phyloP scores from a whole-genome alignment of 2,329 filamentous ascomycete genomes.

The Neofusicoccum kwambonambiense region DNA sequence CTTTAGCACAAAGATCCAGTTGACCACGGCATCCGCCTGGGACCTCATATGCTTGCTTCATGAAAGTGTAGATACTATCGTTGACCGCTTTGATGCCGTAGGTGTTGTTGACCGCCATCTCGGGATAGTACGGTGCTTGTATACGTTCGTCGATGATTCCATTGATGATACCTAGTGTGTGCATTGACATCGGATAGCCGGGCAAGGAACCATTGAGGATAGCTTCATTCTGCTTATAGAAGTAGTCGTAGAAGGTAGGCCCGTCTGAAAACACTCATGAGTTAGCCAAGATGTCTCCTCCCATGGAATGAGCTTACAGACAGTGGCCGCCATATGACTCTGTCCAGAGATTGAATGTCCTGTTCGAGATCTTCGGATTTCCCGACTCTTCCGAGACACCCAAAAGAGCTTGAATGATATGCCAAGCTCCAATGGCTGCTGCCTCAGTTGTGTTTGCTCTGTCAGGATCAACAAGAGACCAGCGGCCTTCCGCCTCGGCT shows the following conservation, averaged over 20 bases:
- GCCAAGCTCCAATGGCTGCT: slow-evolving; percentile 37
- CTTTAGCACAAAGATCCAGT: slow-evolving; percentile 48
- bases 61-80: slow-evolving; percentile 45
- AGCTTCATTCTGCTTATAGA: slow-evolving; percentile 55
- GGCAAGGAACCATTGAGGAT: slow-evolving; percentile 49
- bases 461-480: background rate
- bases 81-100: slow-evolving; percentile 53
- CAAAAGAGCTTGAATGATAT: slow-evolving; percentile 36
- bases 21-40: slow-evolving; percentile 53
- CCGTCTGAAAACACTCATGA: background rate
- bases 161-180: slow-evolving; percentile 56
- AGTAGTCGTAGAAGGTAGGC: slow-evolving; percentile 56
- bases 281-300: no score
- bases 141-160: slow-evolving; percentile 53
- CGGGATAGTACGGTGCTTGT: slow-evolving; percentile 44
- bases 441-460: slow-evolving; percentile 31
- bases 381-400: slow-evolving; percentile 42
- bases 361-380: slow-evolving; percentile 40
- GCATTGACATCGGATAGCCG: slow-evolving; percentile 53
- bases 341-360: slow-evolving; percentile 53
- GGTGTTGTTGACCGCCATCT: slow-evolving; percentile 56
- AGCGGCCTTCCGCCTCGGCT: background rate
- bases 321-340: slow-evolving; percentile 51
- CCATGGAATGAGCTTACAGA: background rate
- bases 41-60: slow-evolving; percentile 46